phyloP scores from a whole-genome alignment of 2,329 filamentous ascomycete genomes.

The Plectosphaerella cucumerina region DNA sequence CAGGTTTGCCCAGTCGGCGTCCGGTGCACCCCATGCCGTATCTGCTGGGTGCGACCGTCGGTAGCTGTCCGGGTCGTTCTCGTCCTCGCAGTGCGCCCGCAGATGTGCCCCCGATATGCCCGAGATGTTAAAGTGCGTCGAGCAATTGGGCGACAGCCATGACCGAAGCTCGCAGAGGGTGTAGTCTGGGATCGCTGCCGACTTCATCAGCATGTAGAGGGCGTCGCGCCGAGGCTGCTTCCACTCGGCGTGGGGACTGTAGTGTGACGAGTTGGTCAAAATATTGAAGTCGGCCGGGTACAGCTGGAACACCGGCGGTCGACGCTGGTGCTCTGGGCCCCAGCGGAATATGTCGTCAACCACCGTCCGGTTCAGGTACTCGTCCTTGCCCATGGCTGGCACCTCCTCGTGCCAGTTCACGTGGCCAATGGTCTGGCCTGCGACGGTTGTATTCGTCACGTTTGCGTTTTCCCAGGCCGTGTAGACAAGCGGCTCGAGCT shows the following conservation, averaged over 20 bases:
- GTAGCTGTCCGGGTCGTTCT: constrained; percentile 51
- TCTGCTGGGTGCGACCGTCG: constrained; percentile 31
- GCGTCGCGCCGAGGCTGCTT: constrained; percentile 36
- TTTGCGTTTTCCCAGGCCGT: constrained; percentile 44
- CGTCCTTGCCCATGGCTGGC: constrained; percentile 21
- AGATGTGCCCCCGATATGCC: constrained; percentile 56
- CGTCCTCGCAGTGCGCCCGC: constrained; percentile 56
- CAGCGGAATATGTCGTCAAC: constrained; percentile 71
- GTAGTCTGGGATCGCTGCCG: constrained; percentile 39
- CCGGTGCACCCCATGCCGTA: constrained; percentile 22
- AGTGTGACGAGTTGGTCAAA: constrained; percentile 49
- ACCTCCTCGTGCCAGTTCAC: constrained; percentile 34
- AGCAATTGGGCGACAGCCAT: constrained; percentile 61
- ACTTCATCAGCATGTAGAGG: constrained; percentile 63
- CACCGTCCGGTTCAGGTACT: constrained; percentile 50
- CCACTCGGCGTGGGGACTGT: constrained; percentile 5
- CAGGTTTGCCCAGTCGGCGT: constrained; percentile 51
- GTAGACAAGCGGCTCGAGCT: constrained; percentile 63
- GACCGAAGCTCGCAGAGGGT: constrained; percentile 65
- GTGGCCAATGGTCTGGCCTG: constrained; percentile 25
- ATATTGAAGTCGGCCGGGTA: constrained; percentile 63
- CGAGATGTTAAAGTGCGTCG: constrained; percentile 55
- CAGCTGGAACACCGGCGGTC: constrained; percentile 48
- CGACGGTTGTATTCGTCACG: constrained; percentile 26
- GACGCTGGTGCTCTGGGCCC: constrained; percentile 46